phyloP scores from a whole-genome alignment of 306 rosid genomes.

The Rosa rugosa region DNA sequence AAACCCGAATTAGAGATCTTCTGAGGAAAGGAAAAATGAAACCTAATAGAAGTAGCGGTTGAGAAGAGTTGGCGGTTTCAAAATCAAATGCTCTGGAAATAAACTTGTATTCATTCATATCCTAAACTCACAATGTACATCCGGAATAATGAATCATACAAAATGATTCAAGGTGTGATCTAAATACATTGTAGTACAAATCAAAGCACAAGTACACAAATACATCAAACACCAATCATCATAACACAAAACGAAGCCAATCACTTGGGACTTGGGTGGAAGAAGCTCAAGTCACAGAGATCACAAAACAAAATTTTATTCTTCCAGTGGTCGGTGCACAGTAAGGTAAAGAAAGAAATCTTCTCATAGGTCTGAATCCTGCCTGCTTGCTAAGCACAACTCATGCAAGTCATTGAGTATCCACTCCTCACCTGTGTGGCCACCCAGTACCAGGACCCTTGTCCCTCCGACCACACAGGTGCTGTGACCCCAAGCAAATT shows the following conservation, averaged over 20 bases:
- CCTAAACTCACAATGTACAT: slow-evolving; percentile 12
- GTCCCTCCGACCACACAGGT: slow-evolving; percentile 98
- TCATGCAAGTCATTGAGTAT: slow-evolving; percentile 93
- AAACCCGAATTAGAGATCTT: not conserved
- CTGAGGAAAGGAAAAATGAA: no score
- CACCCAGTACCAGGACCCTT: slow-evolving; percentile 89
- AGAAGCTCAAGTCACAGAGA: not conserved
- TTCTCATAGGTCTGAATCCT: slow-evolving; percentile 58
- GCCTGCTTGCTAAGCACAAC: slow-evolving; percentile 85
- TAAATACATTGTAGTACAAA: not conserved
- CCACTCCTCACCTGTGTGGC: slow-evolving; percentile 98
- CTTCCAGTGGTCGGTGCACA: slow-evolving; percentile 19
- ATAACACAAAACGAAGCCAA: not conserved
- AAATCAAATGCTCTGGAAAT: not conserved
- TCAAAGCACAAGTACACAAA: not conserved
- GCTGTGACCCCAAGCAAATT: slow-evolving; percentile 98
- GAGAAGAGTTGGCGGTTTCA: no score
- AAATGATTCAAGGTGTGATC: not conserved
- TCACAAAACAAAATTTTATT: slow-evolving; percentile 29
- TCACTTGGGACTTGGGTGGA: not conserved
- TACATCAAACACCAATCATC: not conserved
- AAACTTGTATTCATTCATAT: not conserved
- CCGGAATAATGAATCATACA: not conserved
- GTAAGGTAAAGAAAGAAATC: not conserved
- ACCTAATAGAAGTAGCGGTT: no score